Base-by-base conservation (phyloP, 345 rosid genomes). In the Mercurialis annua region DNA sequence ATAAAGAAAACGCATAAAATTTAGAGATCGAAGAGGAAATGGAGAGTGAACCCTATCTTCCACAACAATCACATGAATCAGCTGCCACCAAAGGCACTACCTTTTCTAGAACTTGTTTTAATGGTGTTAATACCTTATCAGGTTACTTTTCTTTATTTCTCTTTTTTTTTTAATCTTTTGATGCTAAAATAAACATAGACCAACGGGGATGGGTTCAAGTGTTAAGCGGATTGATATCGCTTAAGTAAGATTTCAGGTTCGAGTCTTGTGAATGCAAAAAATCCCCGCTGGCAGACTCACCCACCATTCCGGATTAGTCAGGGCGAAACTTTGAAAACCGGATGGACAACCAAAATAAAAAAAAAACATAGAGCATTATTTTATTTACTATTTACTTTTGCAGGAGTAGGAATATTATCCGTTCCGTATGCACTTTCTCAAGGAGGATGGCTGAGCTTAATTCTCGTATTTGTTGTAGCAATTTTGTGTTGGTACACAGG, bases 321-420 rank as follows among this genome's bases (percentile, higher is more conserved):
- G n/a, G n/a, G n/a, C n/a, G n/a, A n/a, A n/a, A n/a, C n/a, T n/a
- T n/a, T n/a, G n/a, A n/a, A n/a, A n/a, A n/a, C n/a, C n/a, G n/a
- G n/a, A n/a, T n/a, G n/a, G n/a, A n/a, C n/a, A n/a, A n/a, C n/a
- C n/a, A n/a, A n/a, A n/a, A n/a, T n/a, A n/a, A n/a, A n/a, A n/a
- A n/a, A n/a, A n/a, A n/a, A n/a, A n/a, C n/a, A n/a, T n/a, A n/a
- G n/a, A n/a, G n/a, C n/a, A n/a, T n/a, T n/a, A n/a, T n/a, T n/a
- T n/a, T n/a, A n/a, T n/a, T n/a, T n/a, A n/a, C n/a, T n/a, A n/a
- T n/a, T n/a, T n/a, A n/a, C n/a, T n/a, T 51, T 60, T 44, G 60
- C 82, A 85, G 90, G 94, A 1, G 82, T 88, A 4, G 90, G 89
- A 43, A 81, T 86, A 36, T 76, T 88, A 18, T 86, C 90, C 23